Conservation (phyloP, 768 basidiomycete species). For the Leccinum disarticulatum region DNA sequence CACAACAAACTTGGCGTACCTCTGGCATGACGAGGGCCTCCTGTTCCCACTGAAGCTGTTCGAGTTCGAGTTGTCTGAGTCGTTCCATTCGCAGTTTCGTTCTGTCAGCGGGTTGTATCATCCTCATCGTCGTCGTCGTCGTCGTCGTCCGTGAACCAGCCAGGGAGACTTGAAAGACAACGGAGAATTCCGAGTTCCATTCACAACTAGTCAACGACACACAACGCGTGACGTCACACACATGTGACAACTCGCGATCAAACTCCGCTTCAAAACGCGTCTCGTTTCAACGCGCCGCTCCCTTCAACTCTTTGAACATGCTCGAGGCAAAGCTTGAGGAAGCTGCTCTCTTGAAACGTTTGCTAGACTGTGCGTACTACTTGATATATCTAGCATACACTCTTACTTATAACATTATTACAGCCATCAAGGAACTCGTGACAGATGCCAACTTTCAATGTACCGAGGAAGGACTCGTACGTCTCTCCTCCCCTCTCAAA, state of each 20-base stretch:
- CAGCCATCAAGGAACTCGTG: conserved; percentile 97
- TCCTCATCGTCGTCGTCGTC: no score
- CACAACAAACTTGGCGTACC: conserved; percentile 28
- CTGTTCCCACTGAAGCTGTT: conserved; percentile 52
- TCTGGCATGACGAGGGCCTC: conserved; percentile 60
- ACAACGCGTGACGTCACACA: conserved; percentile 24
- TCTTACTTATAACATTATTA: no score
- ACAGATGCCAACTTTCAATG: conserved; percentile 98
- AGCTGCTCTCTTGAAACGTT: conserved; percentile 86
- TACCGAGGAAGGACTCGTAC: conserved; percentile 88
- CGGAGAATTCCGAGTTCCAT: background rate
- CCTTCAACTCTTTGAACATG: conserved; percentile 40
- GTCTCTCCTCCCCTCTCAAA: conserved; percentile 23
- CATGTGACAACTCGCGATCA: conserved; percentile 31
- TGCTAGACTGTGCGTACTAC: conserved; percentile 78
- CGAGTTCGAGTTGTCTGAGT: conserved; percentile 50
- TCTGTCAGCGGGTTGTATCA: conserved; percentile 35
- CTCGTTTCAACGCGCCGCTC: conserved; percentile 16
- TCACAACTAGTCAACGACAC: background rate
- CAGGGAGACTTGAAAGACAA: no score
- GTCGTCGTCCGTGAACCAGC: conserved; percentile 1
- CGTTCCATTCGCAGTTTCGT: conserved; percentile 47
- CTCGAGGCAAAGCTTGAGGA: conserved; percentile 89
- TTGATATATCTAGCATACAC: background rate
- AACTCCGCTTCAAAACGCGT: conserved; percentile 41